These are phyloP conservation scores for Drechslerella dactyloides DNA, from an alignment of 2,329 filamentous ascomycete species.

Conservation along the genomic window DNA sequence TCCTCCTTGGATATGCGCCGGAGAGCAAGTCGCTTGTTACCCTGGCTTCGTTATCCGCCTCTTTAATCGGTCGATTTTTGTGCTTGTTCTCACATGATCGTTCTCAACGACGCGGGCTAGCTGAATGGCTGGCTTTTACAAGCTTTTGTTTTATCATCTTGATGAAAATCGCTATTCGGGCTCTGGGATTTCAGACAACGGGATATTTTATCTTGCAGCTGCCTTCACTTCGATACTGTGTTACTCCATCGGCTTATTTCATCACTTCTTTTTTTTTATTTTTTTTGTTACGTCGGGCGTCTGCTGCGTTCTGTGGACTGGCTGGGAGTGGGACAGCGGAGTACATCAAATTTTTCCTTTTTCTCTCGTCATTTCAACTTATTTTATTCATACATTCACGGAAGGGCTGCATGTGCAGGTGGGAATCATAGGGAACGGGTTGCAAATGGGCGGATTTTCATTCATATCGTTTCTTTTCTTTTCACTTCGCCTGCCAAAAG, in stretches of 20 bases:
- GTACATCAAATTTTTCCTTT: neutral
- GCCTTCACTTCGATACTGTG: too few relatives aligned
- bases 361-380: neutral
- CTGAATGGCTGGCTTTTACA: neutral
- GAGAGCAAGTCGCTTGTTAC: neutral
- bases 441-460: too few relatives aligned
- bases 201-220: too few relatives aligned
- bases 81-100: neutral
- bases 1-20: neutral
- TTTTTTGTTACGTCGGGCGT: too few relatives aligned
- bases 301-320: neutral
- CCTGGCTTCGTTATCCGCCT: too few relatives aligned
- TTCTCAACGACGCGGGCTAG: slow-evolving; percentile 16
- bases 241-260: neutral
- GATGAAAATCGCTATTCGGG: too few relatives aligned
- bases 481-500: too few relatives aligned
- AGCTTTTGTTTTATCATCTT: slow-evolving; percentile 2
- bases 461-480: too few relatives aligned
- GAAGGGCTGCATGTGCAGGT: too few relatives aligned
- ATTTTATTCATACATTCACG: too few relatives aligned
- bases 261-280: neutral
- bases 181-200: neutral
- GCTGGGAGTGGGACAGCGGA: neutral
- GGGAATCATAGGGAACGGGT: neutral
- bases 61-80: too few relatives aligned